A percentile compares a stretch with the other conserved stretches of the same genome.
These are phyloP conservation scores for Closterium sp. DNA, from an alignment of 139 green algal species.

Conservation along the genomic window DNA sequence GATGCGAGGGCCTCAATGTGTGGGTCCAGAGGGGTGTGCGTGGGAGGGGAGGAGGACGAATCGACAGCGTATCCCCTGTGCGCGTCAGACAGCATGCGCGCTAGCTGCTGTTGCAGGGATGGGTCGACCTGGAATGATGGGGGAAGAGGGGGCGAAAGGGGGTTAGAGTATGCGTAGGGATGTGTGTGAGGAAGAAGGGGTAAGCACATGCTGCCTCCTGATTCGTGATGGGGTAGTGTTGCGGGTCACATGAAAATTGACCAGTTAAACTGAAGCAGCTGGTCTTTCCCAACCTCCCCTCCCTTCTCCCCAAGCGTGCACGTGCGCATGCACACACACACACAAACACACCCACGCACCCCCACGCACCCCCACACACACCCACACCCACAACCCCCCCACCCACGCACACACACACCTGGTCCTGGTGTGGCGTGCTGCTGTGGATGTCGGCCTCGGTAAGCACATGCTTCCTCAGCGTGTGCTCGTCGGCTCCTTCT, in stretches of 20 bases:
- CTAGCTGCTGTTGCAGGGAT: background rate
- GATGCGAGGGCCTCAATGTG: background rate
- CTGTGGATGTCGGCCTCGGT: no score
- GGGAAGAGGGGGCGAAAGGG: background rate
- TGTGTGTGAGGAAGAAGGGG: background rate
- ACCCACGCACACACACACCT: background rate
- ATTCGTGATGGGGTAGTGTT: no score
- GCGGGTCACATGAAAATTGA: no score
- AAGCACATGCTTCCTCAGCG: no score
- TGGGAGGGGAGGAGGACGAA: background rate
- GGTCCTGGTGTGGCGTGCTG: no score
- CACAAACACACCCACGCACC: background rate
- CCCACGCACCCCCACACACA: background rate
- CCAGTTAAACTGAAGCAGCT: no score
- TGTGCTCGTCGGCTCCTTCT: no score
- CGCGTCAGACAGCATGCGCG: background rate
- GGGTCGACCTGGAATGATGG: background rate
- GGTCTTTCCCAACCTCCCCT: no score
- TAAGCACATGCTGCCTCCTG: no score
- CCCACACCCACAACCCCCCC: background rate
- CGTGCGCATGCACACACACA: background rate
- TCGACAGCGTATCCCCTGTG: background rate
- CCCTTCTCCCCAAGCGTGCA: no score
- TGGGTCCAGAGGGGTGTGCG: background rate
- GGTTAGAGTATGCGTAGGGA: background rate